Evolutionary conservation across 192 early-diverging fungal species (phyloP), one percentile per base, ranked within the genome.

Genomic region (Coemansia sp.): DNA sequence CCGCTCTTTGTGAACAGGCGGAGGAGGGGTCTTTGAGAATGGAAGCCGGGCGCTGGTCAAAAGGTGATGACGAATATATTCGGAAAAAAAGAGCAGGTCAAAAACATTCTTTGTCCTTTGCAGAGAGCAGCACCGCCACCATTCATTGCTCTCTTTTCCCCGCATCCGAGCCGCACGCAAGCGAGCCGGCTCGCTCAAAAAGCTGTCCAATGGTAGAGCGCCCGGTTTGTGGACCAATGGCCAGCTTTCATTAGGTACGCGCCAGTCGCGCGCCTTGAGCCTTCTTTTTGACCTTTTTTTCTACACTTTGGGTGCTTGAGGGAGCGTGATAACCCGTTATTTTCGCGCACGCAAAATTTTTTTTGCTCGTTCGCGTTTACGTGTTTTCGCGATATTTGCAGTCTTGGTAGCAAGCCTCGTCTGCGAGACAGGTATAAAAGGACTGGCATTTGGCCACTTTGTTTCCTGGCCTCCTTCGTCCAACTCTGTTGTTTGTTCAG

Each of bases 401-500:
- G 18, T 54, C 25, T 54, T 54, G 2, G 10, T 20, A 25, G 22
- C 22, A 25, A 3, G 18, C 51, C 1, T 8, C 17, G 22, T 17
- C n/a, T 25, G 12, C 8, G 42, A 11, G 42, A 14, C 42, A 45
- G 12, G 42, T 45, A 45, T 45, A 45, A 45, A 45, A 45, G 16
- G 42, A 14, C 42, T 12, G 42, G 42, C 42, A n/a, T 22, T 54
- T 29, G 3, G 51, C 51, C 51, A 54, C 51, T 54, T 8, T 5
- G 49, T 50, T 54, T 54, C 25, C 22, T 54, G 20, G 51, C 22
- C 4, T 30, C 51, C 29, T 14, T 16, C 51, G 12, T 12, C 29
- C 51, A 29, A 30, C 22, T 54, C 29, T 54, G 4, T 54, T 54
- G 20, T 54, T 54, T 60, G 45, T 48, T 60, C 36, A 66, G 56